A percentile compares a stretch with the other conserved stretches of the same genome.
These are phyloP conservation scores for Xylariaceae sp. DNA, from an alignment of 2,329 filamentous ascomycete species.

Conservation along the genomic window DNA sequence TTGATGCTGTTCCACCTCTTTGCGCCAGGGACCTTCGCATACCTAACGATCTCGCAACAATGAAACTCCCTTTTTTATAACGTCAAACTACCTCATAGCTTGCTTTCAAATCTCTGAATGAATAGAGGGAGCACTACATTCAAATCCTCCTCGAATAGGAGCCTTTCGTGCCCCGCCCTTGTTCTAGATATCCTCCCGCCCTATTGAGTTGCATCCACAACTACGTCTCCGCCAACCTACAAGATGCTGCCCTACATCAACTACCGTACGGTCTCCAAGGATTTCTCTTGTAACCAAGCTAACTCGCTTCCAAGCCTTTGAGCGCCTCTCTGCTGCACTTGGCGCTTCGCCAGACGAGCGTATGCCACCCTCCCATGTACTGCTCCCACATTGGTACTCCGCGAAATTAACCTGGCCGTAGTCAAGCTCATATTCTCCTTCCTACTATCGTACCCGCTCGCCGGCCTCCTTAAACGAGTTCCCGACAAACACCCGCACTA, in stretches of 20 bases:
- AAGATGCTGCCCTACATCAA: conserved; percentile 24
- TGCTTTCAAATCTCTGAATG: too few species aligned
- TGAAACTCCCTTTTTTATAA: too few species aligned
- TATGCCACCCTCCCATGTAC: conserved; percentile 29
- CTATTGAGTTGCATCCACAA: too few species aligned
- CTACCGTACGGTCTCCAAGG: conserved; percentile 17
- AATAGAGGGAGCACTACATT: too few species aligned
- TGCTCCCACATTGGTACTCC: background rate
- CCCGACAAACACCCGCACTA: conserved; percentile 78
- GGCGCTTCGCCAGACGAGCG: conserved; percentile 47
- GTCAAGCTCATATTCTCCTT: conserved; percentile 94
- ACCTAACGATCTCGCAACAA: too few species aligned
- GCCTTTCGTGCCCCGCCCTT: too few species aligned
- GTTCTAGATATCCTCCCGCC: too few species aligned
- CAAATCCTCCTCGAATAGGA: too few species aligned
- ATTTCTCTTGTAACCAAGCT: conserved; percentile 2
- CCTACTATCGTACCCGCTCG: conserved; percentile 87
- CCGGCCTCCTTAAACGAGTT: conserved; percentile 82
- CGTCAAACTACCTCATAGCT: too few species aligned
- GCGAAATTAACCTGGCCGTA: conserved; percentile 38
- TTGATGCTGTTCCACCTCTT: too few species aligned
- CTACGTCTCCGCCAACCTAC: background rate
- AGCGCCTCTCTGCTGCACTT: conserved; percentile 39
- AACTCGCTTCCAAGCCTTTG: conserved; percentile 39
- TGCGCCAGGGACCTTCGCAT: too few species aligned